A percentile compares a stretch with the other conserved stretches of the same genome.
phyloP scores from a whole-genome alignment of 2,329 filamentous ascomycete species.

The Cordyceps cateniannulata region DNA sequence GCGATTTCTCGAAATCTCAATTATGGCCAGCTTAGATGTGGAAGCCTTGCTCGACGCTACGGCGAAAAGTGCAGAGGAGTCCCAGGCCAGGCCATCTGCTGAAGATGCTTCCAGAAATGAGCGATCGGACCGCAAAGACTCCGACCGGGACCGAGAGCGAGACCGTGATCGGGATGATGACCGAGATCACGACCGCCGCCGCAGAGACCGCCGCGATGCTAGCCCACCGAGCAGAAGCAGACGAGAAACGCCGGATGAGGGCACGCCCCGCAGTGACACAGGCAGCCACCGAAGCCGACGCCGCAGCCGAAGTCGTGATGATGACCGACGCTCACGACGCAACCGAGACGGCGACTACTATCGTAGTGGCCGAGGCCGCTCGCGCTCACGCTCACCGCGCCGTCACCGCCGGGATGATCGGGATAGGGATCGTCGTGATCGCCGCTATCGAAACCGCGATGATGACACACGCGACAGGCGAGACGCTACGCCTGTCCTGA shows the following conservation, averaged over 20 bases:
- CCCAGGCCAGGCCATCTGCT: constrained; percentile 37
- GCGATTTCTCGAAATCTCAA: constrained; percentile 17
- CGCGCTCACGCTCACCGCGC: constrained; percentile 63
- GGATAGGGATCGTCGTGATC: constrained; percentile 44
- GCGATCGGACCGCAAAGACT: constrained; percentile 41
- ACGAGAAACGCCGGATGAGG: constrained; percentile 49
- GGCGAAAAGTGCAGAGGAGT: constrained; percentile 53
- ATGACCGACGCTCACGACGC: constrained; percentile 66
- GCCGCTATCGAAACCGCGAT: constrained; percentile 46
- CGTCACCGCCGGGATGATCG: constrained; percentile 50
- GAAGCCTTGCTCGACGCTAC: constrained; percentile 87
- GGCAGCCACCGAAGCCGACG: constrained; percentile 77
- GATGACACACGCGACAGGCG: constrained; percentile 39
- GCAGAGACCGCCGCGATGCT: constrained; percentile 48
- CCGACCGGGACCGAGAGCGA: constrained; percentile 50
- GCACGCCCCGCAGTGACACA: constrained; percentile 66
- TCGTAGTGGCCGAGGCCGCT: constrained; percentile 44
- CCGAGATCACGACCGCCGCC: constrained; percentile 41
- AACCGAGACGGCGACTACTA: constrained; percentile 71
- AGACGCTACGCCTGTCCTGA: constrained; percentile 64
- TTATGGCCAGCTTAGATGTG: constrained; percentile 59
- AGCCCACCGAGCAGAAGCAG: constrained; percentile 42
- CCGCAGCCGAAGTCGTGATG: constrained; percentile 72
- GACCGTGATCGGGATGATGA: constrained; percentile 52
- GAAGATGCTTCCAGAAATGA: constrained; percentile 46